Conservation (phyloP, 1,284 basidiomycete genomes). For the Sutorius eximius region DNA sequence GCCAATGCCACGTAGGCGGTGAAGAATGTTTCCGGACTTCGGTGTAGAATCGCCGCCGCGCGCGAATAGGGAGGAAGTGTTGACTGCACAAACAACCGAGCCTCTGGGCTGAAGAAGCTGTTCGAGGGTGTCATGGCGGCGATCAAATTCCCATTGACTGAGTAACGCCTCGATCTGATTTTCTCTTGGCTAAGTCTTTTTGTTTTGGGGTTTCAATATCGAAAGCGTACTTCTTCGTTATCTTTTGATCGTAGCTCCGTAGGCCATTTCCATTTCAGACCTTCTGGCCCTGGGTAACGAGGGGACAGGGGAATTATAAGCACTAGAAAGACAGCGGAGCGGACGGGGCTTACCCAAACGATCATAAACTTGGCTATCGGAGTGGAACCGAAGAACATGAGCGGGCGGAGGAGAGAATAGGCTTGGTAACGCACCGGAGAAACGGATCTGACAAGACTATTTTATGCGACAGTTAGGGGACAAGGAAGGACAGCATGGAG, state of each 20-base stretch:
- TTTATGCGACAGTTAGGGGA: constrained; percentile 17
- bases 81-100: constrained; percentile 44
- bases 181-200: constrained; percentile 27
- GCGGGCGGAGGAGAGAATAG: constrained; percentile 1
- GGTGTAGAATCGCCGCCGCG: constrained; percentile 24
- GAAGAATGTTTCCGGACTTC: constrained; percentile 27
- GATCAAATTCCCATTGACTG: constrained; percentile 41
- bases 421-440: constrained; percentile 49
- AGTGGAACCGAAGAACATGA: constrained; percentile 13
- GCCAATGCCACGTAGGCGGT: constrained; percentile 38
- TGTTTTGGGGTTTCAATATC: constrained; percentile 15
- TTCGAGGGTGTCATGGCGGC: constrained; percentile 46
- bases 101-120: constrained; percentile 50
- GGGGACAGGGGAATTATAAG: constrained; percentile 12
- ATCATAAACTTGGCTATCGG: constrained; percentile 68
- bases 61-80: constrained; percentile 50
- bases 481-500: constrained; percentile 6
- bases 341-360: constrained; percentile 53
- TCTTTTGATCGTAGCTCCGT: constrained; percentile 45
- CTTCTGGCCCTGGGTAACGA: constrained; percentile 48
- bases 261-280: constrained; percentile 45
- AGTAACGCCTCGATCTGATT: constrained; percentile 49
- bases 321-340: constrained; percentile 6
- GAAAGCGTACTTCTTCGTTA: constrained; percentile 50
- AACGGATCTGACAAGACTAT: constrained; percentile 75